Conservation (phyloP, 2,329 filamentous ascomycete genomes). For the Trichoderma pleuroti region DNA sequence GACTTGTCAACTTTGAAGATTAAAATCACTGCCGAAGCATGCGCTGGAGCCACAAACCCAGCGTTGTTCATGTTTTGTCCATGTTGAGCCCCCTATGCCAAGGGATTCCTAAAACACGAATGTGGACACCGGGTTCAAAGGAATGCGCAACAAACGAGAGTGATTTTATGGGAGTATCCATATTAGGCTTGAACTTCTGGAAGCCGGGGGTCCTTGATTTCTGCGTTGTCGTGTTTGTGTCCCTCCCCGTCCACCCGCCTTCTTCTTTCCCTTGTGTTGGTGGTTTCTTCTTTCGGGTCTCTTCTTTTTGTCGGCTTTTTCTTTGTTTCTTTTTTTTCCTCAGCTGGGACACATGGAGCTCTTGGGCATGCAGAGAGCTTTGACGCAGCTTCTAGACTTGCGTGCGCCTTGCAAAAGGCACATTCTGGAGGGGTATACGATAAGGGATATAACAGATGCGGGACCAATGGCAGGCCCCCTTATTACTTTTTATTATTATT, state of each 20-base stretch:
- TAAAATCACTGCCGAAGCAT: conserved; percentile 6
- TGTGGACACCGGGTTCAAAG: not conserved
- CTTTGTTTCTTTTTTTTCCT: not conserved
- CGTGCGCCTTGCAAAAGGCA: conserved; percentile 8
- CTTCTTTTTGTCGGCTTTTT: not conserved
- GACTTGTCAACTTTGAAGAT: not conserved
- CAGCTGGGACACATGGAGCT: not conserved
- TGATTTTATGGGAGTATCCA: not conserved
- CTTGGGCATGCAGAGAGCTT: not conserved
- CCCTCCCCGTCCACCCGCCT: not conserved
- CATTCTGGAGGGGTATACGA: not conserved
- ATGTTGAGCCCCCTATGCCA: conserved; percentile 1
- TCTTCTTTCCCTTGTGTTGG: not conserved
- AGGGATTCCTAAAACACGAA: conserved; percentile 2
- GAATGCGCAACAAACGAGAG: not conserved
- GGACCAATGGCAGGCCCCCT: not conserved
- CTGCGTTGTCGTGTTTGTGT: not conserved
- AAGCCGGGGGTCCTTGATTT: not conserved
- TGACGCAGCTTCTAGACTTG: conserved; percentile 10
- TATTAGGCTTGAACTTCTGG: not conserved
- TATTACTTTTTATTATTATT: not conserved
- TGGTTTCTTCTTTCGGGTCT: not conserved
- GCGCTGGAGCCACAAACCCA: not conserved
- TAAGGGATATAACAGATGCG: not conserved
- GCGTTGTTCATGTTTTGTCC: not conserved